Evolutionary conservation across 2,329 filamentous ascomycete species (phyloP).

Genomic region (Pyrenochaeta sp.): DNA sequence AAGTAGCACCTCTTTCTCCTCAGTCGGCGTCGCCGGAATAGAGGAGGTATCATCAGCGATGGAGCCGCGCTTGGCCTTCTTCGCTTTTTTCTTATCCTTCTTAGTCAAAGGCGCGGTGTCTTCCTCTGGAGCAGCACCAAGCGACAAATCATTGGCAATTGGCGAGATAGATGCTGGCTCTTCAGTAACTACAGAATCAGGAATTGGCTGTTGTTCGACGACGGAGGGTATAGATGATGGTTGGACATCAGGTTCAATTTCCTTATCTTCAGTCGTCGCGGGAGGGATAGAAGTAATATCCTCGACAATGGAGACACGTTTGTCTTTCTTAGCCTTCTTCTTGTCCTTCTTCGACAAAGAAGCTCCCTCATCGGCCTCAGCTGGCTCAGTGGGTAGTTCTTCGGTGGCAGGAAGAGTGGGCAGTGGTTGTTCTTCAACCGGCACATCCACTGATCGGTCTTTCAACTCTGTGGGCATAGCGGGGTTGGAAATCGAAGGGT

Average conservation of each 20-base stretch:
- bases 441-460: neutral
- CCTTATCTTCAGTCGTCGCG: constrained; percentile 7
- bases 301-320: constrained; percentile 17
- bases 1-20: constrained; percentile 9
- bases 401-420: neutral
- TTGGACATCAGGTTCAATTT: neutral
- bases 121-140: neutral
- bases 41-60: constrained; percentile 11
- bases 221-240: no score
- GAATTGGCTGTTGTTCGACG: neutral
- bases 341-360: constrained; percentile 56
- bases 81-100: constrained; percentile 29
- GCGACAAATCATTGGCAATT: neutral
- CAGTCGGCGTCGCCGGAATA: constrained; percentile 4
- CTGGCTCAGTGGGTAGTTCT: neutral
- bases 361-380: constrained; percentile 3
- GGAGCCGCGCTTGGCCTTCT: constrained; percentile 27
- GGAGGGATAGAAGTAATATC: constrained; percentile 5
- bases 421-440: neutral
- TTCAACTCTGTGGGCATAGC: neutral
- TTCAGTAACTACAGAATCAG: constrained; percentile 1
- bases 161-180: neutral
- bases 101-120: constrained; percentile 14
- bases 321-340: constrained; percentile 48
- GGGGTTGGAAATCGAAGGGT: neutral